Evolutionary conservation across 768 basidiomycete species (phyloP).

Genomic region (Trametopsis cervina): DNA sequence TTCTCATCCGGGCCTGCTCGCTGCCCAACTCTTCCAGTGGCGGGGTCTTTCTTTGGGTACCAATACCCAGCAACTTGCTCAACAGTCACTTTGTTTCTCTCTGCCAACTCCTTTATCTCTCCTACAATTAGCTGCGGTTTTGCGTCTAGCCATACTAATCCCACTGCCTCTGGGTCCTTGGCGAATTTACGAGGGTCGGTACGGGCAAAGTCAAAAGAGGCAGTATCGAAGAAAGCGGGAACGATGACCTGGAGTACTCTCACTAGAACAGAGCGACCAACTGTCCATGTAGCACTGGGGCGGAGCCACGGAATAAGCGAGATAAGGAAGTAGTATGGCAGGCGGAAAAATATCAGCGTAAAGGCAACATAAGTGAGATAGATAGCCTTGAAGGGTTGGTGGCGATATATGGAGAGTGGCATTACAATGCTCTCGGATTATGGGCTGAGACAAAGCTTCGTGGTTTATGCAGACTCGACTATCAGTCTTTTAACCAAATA

Average conservation of each 20-base stretch:
- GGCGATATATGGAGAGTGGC: background rate
- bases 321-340: conserved; percentile 6
- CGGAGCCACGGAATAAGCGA: conserved; percentile 5
- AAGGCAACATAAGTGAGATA: conserved; percentile 3
- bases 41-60: conserved; percentile 8
- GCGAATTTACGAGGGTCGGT: conserved; percentile 5
- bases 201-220: conserved; percentile 1
- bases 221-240: conserved; percentile 4
- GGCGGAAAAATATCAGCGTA: conserved; percentile 5
- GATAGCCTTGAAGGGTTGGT: conserved; percentile 11
- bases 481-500: too few relatives aligned
- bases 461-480: too few relatives aligned
- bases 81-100: conserved; percentile 17
- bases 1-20: conserved; percentile 14
- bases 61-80: conserved; percentile 21
- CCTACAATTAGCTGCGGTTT: conserved; percentile 17
- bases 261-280: conserved; percentile 6
- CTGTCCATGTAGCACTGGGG: conserved; percentile 9
- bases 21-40: conserved; percentile 3
- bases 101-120: conserved; percentile 21
- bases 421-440: too few relatives aligned
- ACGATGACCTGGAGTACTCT: background rate
- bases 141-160: conserved; percentile 12
- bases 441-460: too few relatives aligned
- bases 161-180: background rate